Evolutionary conservation across 108 stramenopile genomes (phyloP).

Genomic region (Bacterosira constricta): DNA sequence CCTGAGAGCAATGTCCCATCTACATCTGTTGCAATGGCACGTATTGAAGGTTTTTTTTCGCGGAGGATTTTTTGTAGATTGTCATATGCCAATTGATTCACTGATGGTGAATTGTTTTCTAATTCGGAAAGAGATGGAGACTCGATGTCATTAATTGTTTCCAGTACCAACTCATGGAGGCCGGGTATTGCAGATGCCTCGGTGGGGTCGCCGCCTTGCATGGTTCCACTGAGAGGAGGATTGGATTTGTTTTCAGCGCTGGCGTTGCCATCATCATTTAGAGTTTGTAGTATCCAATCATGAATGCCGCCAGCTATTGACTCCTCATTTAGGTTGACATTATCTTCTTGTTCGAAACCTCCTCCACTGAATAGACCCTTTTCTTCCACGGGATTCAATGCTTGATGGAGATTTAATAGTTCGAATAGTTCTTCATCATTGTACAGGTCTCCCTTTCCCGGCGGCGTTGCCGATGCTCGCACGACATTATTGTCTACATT

Average conservation of each 20-base stretch:
- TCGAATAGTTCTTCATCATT: constrained; percentile 66
- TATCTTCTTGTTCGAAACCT: constrained; percentile 6
- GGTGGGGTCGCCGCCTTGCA: background rate
- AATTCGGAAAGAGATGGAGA: too few relatives aligned
- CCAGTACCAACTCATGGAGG: constrained; percentile 69
- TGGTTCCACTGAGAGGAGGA: background rate
- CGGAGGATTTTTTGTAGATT: constrained; percentile 24
- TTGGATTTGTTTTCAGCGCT: background rate
- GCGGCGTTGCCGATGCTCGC: constrained; percentile 14
- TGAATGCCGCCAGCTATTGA: background rate
- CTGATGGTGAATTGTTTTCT: too few relatives aligned
- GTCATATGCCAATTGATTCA: constrained; percentile 14
- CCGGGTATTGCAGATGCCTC: constrained; percentile 27
- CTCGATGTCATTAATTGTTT: constrained; percentile 49
- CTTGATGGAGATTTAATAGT: constrained; percentile 59
- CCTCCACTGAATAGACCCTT: background rate
- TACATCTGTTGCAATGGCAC: constrained; percentile 85
- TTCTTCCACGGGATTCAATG: constrained; percentile 32
- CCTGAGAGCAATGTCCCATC: constrained; percentile 84
- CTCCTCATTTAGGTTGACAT: background rate
- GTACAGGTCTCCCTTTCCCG: constrained; percentile 69
- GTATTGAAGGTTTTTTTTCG: constrained; percentile 34
- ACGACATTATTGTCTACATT: background rate
- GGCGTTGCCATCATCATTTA: background rate
- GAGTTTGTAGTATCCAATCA: constrained; percentile 10